Evolutionary conservation across 768 basidiomycete species (phyloP).

Genomic region (Pleurotus tuoliensis): DNA sequence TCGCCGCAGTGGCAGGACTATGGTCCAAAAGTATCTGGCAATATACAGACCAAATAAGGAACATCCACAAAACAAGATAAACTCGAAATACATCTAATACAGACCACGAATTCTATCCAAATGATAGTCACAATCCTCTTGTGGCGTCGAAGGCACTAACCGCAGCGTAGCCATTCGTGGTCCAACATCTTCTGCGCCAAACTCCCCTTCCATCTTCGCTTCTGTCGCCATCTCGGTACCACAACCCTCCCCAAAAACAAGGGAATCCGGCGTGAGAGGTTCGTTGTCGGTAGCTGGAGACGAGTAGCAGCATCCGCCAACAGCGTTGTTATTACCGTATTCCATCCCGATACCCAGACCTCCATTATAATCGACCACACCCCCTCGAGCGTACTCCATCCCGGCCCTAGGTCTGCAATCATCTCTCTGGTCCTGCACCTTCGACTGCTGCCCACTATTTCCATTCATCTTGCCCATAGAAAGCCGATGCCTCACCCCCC

Average conservation of each 20-base stretch:
- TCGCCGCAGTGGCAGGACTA: no score
- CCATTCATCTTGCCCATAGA: conserved; percentile 2
- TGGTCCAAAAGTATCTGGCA: no score
- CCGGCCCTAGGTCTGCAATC: neutral
- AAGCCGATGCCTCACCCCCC: conserved; percentile 8
- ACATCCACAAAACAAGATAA: no score
- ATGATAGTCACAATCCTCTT: neutral
- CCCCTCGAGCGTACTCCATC: no score
- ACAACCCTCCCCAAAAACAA: neutral
- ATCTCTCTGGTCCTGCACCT: neutral
- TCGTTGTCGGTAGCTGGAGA: neutral
- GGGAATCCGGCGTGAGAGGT: neutral
- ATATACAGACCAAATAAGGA: no score
- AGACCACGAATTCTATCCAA: conserved; percentile 3
- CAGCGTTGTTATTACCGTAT: neutral
- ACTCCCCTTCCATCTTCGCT: neutral
- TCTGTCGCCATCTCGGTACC: neutral
- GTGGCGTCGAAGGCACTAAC: neutral
- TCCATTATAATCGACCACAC: neutral
- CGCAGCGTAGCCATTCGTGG: neutral
- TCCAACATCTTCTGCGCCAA: neutral
- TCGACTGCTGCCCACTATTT: neutral
- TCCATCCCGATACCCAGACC: neutral
- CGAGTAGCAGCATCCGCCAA: neutral
- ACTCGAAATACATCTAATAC: no score